These are phyloP conservation scores for Batkoa obscura DNA, from an alignment of 371 early-diverging fungal species.

Conservation along the genomic window DNA sequence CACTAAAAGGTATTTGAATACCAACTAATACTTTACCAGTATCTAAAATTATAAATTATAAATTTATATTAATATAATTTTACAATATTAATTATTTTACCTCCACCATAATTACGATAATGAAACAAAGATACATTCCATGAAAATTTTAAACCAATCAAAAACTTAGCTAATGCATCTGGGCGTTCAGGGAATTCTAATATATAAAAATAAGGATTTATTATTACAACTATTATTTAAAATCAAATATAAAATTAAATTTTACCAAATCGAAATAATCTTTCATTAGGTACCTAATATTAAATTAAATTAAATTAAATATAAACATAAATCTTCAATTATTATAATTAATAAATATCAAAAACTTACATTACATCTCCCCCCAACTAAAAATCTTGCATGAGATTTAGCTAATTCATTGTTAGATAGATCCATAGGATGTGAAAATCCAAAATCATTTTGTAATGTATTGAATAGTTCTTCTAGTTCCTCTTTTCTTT, in stretches of 20 bases:
- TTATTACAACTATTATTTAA: neutral
- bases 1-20: slow-evolving; percentile 66
- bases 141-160: slow-evolving; percentile 39
- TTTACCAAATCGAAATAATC: slow-evolving; percentile 66
- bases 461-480: slow-evolving; percentile 35
- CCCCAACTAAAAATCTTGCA: slow-evolving; percentile 81
- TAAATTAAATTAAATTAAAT: neutral
- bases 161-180: slow-evolving; percentile 70
- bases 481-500: slow-evolving; percentile 38
- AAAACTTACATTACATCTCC: slow-evolving; percentile 17
- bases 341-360: neutral
- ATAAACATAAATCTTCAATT: neutral
- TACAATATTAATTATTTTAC: slow-evolving; percentile 15
- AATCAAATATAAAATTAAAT: neutral
- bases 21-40: slow-evolving; percentile 83
- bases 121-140: slow-evolving; percentile 94
- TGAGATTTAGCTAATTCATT: slow-evolving; percentile 92
- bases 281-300: slow-evolving; percentile 52
- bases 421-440: slow-evolving; percentile 69
- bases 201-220: neutral
- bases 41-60: slow-evolving; percentile 23
- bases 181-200: slow-evolving; percentile 86
- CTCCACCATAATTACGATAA: slow-evolving; percentile 87
- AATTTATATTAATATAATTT: slow-evolving; percentile 4
- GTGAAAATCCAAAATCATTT: slow-evolving; percentile 1